Evolutionary conservation across 2,329 filamentous ascomycete species (phyloP), one percentile per base, ranked within the genome.

Genomic region (Atkinsonella hypoxylon): DNA sequence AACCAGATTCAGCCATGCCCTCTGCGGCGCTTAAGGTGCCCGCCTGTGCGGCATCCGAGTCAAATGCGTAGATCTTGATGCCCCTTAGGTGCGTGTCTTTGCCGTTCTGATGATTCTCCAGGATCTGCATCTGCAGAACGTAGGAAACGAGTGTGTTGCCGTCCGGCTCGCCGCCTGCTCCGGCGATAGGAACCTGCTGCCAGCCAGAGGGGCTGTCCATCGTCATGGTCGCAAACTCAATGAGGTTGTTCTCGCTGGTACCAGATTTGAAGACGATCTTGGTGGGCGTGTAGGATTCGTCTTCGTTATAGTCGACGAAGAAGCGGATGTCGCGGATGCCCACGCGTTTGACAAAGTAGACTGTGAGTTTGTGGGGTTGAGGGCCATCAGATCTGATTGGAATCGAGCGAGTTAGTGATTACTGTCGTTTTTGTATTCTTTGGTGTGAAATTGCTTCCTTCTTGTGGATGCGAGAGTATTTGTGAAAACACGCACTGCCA

Each of bases 101-200:
- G 56, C 93, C 93, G 65, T 98, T 98, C 69, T 98, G 93, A 66
- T 98, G 93, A 63, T 98, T 98, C 70, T 97, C 93, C 48, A 91
- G 78, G 46, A 98, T 84, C 57, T 87, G 83, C 61, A 97, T 83
- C 66, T 97, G 90, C 30, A 98, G 76, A 31, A 97, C 81, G 70
- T 91, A 95, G 15, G 87, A 89, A 53, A 90, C 82, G 17, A 97
- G 78, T 1, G 90, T 86, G 59, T 83, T 85, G 40, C 78, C 85
- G 61, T 81, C 82, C 45, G 74, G 75, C 45, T 78, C 81, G 40
- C 75, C 74, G n/a, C 77, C 78, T 0, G 71, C 71, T 12, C 72
- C 72, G 1, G 64, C 64, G 17, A 80, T 68, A 20, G 87, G 82
- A 1, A 96, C 85, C 63, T 95, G 85, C 51, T 95, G 85, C 93